phyloP scores from a whole-genome alignment of 352 stramenopile species.

The Pelagophyceae sp. region DNA sequence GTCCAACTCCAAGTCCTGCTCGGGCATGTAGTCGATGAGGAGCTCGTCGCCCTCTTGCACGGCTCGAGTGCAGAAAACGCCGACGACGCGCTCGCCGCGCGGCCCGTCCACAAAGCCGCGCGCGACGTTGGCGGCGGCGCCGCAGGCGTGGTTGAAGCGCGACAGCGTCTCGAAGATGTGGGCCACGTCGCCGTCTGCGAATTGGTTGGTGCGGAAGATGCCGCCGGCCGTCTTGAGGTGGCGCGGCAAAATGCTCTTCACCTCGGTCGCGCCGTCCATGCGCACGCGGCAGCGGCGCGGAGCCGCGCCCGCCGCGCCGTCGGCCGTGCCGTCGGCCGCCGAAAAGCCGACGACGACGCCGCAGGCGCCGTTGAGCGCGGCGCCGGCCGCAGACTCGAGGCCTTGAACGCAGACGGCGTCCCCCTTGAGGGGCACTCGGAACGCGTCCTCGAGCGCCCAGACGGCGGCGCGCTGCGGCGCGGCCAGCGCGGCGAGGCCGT shows the following conservation, averaged over 20 bases:
- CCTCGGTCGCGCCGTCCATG: too few relatives aligned
- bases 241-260: not conserved
- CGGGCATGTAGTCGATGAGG: too few relatives aligned
- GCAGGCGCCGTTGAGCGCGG: not conserved
- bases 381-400: not conserved
- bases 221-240: not conserved
- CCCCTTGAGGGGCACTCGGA: not conserved
- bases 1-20: too few relatives aligned
- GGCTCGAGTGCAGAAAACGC: too few relatives aligned
- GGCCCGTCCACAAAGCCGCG: too few relatives aligned
- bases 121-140: too few relatives aligned
- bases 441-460: conserved; percentile 1
- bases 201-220: conserved; percentile 1
- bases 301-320: too few relatives aligned
- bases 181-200: not conserved
- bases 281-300: too few relatives aligned
- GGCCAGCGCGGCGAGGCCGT: not conserved
- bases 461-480: not conserved
- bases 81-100: too few relatives aligned
- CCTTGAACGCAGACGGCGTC: not conserved
- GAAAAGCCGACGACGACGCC: not conserved
- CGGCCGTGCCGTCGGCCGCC: not conserved
- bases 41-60: too few relatives aligned
- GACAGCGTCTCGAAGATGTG: conserved; percentile 9
- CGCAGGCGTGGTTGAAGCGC: not conserved